Percentiles rank a stretch among this genome's conserved stretches.
Conservation (phyloP, 352 stramenopile genomes). For the Pythium dissimile region DNA sequence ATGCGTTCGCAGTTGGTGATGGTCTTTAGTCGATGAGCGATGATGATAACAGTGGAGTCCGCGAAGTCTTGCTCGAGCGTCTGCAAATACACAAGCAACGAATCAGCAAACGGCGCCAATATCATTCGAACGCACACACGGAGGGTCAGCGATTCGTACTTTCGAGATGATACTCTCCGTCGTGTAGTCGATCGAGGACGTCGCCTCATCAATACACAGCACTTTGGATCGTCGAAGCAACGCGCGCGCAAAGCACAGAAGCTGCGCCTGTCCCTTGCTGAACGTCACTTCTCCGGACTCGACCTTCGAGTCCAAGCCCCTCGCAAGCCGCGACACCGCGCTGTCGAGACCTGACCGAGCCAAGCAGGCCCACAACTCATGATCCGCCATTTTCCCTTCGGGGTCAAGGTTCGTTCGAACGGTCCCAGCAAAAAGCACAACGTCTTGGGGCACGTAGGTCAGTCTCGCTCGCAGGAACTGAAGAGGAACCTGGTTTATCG, state of each 20-base stretch:
- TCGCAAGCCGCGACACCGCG: slow-evolving; percentile 36
- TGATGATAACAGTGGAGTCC: slow-evolving; percentile 94
- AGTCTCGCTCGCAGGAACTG: slow-evolving; percentile 59
- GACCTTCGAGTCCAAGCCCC: slow-evolving; percentile 49
- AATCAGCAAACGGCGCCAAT: not conserved
- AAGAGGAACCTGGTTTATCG: slow-evolving; percentile 59
- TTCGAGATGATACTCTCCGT: slow-evolving; percentile 80
- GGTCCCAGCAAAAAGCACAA: slow-evolving; percentile 77
- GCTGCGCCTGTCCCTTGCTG: slow-evolving; percentile 71
- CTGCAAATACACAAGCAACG: too few relatives aligned
- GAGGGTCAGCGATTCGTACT: slow-evolving; percentile 27
- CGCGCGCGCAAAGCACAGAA: slow-evolving; percentile 74
- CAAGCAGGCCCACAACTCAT: slow-evolving; percentile 58
- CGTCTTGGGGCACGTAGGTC: slow-evolving; percentile 83
- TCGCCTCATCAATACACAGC: slow-evolving; percentile 92
- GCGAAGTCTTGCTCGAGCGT: slow-evolving; percentile 92
- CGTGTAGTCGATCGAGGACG: slow-evolving; percentile 86
- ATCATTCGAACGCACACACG: not conserved
- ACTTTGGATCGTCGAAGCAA: slow-evolving; percentile 90
- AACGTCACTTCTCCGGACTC: slow-evolving; percentile 47
- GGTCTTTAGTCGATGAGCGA: slow-evolving; percentile 96
- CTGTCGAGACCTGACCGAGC: slow-evolving; percentile 42
- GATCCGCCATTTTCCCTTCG: slow-evolving; percentile 28
- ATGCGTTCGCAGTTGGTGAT: slow-evolving; percentile 94
- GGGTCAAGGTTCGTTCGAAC: slow-evolving; percentile 88